Evolutionary conservation across 371 early-diverging fungal genomes (phyloP), one percentile per base, ranked within the genome.

Genomic region (Mucor saturninus): DNA sequence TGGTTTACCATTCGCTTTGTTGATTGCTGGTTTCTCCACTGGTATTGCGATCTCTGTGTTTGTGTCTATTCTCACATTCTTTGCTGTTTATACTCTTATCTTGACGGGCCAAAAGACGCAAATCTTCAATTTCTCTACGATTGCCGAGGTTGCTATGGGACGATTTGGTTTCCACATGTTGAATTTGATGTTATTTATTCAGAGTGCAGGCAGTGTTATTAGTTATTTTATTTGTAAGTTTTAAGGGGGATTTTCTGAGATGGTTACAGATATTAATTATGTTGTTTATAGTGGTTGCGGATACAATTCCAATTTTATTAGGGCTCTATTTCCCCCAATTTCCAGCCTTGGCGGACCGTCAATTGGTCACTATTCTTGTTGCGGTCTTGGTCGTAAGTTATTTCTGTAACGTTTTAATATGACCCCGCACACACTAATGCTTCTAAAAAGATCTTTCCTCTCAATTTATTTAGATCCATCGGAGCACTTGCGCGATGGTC

Each of bases 401-500:
- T 35, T 35, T 35, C 35, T 35, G 8, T 6, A 35, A 8, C 35
- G 35, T 8, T 35, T 35, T 8, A 21, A 21, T 35, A 6, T 4
- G 35, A 35, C 35, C 35, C 35, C 35, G 8, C 31, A 37, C 46
- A 40, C 61, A 29, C 5, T 49, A 10, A 49, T 35, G 30, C 40
- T 26, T 15, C 55, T 30, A 59, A 53, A 39, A 46, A 46, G 81
- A 79, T 84, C 37, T 73, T 82, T 54, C 85, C 86, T 35, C 61
- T 84, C 42, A 77, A 80, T 42, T 69, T 86, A 30, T 80, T 74
- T 48, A 71, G 83, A 55, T 86, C 86, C 4, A 83, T 86, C 46
- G 86, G 86, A 15, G 83, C 86, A 7, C 61, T 86, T 13, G 78
- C 84, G 9, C 71, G 65, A 48, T 79, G 75, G 66, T 86, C 86